A percentile compares a stretch with the other conserved stretches of the same genome.
Conservation (phyloP, 208 protist genomes). For the Tritrichomonas musculus region DNA sequence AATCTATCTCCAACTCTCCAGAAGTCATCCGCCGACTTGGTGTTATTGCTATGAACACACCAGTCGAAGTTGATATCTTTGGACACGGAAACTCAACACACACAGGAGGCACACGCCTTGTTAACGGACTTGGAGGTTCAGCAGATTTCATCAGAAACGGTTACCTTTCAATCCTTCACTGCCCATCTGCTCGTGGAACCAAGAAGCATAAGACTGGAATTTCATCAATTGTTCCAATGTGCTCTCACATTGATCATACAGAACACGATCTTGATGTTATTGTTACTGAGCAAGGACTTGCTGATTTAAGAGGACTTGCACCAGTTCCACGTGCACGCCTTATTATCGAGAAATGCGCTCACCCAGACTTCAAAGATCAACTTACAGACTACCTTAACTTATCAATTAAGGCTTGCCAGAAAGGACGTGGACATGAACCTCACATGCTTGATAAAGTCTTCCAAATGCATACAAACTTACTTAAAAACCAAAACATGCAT, state of each 20-base stretch:
- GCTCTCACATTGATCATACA: not conserved
- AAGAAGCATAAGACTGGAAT: not conserved
- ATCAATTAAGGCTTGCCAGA: not conserved
- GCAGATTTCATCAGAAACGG: not conserved
- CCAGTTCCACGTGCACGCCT: not conserved
- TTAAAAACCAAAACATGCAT: not conserved
- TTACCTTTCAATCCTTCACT: not conserved
- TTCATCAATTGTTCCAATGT: slow-evolving; percentile 7
- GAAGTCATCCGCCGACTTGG: not conserved
- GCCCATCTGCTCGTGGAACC: not conserved
- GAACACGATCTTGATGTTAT: not conserved
- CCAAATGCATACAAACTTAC: not conserved
- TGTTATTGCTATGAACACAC: slow-evolving; percentile 5
- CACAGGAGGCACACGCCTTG: not conserved
- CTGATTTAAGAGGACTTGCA: not conserved
- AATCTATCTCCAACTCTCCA: not conserved
- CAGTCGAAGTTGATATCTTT: not conserved
- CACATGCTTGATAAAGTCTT: not conserved
- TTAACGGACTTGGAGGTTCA: not conserved
- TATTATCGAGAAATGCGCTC: not conserved
- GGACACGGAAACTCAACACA: not conserved
- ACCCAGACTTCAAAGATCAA: not conserved
- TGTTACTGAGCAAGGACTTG: not conserved
- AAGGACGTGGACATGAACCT: not conserved
- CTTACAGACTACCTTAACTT: not conserved